Base-by-base conservation (phyloP, 768 basidiomycete genomes). In the Kwoniella pini region DNA sequence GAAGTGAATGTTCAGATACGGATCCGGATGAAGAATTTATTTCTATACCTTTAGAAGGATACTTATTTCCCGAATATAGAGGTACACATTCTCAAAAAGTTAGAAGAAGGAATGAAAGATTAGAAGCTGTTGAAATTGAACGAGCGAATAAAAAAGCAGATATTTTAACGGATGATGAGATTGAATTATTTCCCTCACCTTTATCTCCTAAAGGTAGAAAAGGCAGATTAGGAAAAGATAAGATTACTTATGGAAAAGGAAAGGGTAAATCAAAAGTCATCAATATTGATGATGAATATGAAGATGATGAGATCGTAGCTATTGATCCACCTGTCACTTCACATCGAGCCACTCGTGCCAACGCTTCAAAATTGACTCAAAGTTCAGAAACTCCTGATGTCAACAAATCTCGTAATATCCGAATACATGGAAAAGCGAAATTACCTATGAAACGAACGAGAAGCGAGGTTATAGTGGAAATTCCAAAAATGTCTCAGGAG, bases 121-220 rank as follows among this genome's bases (percentile, higher is more conserved):
- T 44, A 13, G 36, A 30, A 55, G 42, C 26, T 19, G 36, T 30
- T 19, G 42, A 30, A 26, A 55, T 31, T n/a, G 30, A n/a, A 30
- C 40, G 50, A 27, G 43, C 49, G 43, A 39, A 53, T 10, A 43
- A 21, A 39, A 44, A 21, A 21, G 48, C 49, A n/a, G 59, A 56
- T 24, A 48, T 48, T 33, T 22, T 56, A n/a, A 31, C 49, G 22
- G 54, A 56, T 40, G 60, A 62, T 36, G 54, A 62, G 36, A 55
- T 57, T 39, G 44, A 27, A 5, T 19, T 50, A 4, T 53, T 49
- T 19, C 60, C 54, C 22, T 57, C 53, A 7, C 60, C 60, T 4
- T 31, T 24, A 21, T 43, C 60, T 4, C 49, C 50, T 1, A 48
- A 31, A 51, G 4, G 48, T 15, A 10, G 51, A 33, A 30, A 15